Evolutionary conservation across 2,329 filamentous ascomycete species (phyloP), one percentile per base, ranked within the genome.

Genomic region (Fusarium tuaranense): DNA sequence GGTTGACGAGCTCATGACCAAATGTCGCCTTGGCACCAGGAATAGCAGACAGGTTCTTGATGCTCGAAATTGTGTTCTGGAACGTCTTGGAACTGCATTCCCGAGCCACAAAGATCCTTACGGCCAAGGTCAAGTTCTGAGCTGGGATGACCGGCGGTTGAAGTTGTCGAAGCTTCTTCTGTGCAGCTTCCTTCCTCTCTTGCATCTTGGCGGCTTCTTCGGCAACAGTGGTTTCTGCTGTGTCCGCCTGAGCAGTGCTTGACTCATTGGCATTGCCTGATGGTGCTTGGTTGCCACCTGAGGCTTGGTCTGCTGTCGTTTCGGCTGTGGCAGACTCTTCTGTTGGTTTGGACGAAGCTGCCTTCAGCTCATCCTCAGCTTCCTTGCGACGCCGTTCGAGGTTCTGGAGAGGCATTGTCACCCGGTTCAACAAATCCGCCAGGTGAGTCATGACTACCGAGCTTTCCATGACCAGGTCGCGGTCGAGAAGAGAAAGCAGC

Each of bases 61-160:
- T 98, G n/a, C 97, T 97, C 18, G 96, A 97, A 64, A 99, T 90
- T 1, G 97, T 98, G 83, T 98, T 97, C 81, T 97, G 94, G 88
- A 99, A 99, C 0, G 97, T 98, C 87, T 98, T 98, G 73, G 94
- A 95, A 80, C 95, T 98, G 84, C 97, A 99, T 83, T 99, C 97
- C 59, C 95, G 93, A 72, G 96, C 96, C 51, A 97, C 95, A 75
- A 99, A 94, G 67, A 99, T 98, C 81, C 97, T 97, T 77, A 98
- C 94, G n/a, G 99, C 95, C 67, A 98, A 87, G 68, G 94, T 94
- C 67, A 99, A 89, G 81, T 98, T 98, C 80, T 95, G 90, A 34
- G 96, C 91, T 7, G 97, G 95, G 65, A 99, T 92, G 53, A 95
- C 88, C 0, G 97, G 97, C 34, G 95, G 94, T 61, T 93, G 91